A percentile compares a stretch with the other conserved stretches of the same genome.
phyloP scores from a whole-genome alignment of 2,329 filamentous ascomycete species.

The Cladosporium halotolerans region DNA sequence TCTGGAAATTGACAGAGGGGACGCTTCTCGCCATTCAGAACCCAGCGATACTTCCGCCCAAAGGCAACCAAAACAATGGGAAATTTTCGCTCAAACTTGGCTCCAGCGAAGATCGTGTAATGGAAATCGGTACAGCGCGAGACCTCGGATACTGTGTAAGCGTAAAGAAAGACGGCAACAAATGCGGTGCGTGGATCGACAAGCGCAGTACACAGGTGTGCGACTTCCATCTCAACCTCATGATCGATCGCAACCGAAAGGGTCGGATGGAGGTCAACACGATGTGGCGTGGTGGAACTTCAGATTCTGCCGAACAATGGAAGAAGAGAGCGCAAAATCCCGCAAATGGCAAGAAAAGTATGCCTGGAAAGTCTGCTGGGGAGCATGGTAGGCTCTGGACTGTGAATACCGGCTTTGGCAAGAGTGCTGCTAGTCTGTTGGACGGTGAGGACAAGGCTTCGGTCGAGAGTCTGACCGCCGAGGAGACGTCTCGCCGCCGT shows the following conservation, averaged over 20 bases:
- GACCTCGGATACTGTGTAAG: slow-evolving; percentile 87
- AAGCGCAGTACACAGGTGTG: slow-evolving; percentile 82
- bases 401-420: slow-evolving; percentile 21
- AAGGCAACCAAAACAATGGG: slow-evolving; percentile 68
- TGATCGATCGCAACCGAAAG: slow-evolving; percentile 63
- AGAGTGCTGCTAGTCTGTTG: slow-evolving; percentile 55
- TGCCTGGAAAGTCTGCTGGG: slow-evolving; percentile 38
- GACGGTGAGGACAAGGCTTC: slow-evolving; percentile 58
- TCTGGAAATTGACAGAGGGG: slow-evolving; percentile 90
- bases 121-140: slow-evolving; percentile 78
- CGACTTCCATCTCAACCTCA: slow-evolving; percentile 83
- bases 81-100: slow-evolving; percentile 80
- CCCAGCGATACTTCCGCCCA: slow-evolving; percentile 82
- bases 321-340: slow-evolving; percentile 9
- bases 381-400: slow-evolving; percentile 48
- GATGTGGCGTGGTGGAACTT: slow-evolving; percentile 38
- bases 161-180: slow-evolving; percentile 73
- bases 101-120: slow-evolving; percentile 78
- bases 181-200: slow-evolving; percentile 81
- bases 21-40: slow-evolving; percentile 90
- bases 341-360: slow-evolving; percentile 17
- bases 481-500: slow-evolving; percentile 59
- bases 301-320: slow-evolving; percentile 11
- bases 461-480: slow-evolving; percentile 45
- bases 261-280: slow-evolving; percentile 74